Percentiles rank a stretch among this genome's conserved stretches.
Evolutionary conservation across 495 filamentous ascomycete species (phyloP).

Genomic region (Neurospora sp.): DNA sequence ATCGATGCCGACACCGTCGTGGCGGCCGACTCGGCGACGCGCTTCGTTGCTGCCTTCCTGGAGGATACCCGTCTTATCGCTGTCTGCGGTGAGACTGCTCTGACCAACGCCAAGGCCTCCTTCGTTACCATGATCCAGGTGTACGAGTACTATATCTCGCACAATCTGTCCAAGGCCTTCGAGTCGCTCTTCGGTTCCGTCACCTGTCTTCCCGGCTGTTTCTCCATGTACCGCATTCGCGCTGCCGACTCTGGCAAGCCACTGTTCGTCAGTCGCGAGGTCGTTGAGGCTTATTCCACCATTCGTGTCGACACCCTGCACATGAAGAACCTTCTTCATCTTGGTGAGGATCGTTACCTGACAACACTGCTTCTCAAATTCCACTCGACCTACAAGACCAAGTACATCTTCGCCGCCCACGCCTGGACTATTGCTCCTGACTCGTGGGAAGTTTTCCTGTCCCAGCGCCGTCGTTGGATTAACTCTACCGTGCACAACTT

Average conservation of each 20-base stretch:
- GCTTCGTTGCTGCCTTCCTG: slow-evolving; percentile 85
- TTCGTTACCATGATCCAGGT: slow-evolving; percentile 98
- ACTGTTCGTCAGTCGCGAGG: slow-evolving; percentile 84
- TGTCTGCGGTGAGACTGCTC: slow-evolving; percentile 86
- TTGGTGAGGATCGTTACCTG: slow-evolving; percentile 91
- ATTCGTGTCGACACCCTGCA: slow-evolving; percentile 96
- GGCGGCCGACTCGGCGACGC: slow-evolving; percentile 78
- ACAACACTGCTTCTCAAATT: slow-evolving; percentile 91
- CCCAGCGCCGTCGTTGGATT: slow-evolving; percentile 97
- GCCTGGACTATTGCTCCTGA: slow-evolving; percentile 96
- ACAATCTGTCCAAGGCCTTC: slow-evolving; percentile 97
- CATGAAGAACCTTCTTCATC: slow-evolving; percentile 95
- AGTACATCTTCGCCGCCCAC: slow-evolving; percentile 86
- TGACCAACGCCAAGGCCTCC: slow-evolving; percentile 87
- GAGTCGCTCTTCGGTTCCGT: slow-evolving; percentile 95
- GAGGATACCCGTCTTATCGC: slow-evolving; percentile 86
- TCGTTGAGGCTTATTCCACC: slow-evolving; percentile 76
- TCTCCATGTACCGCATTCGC: slow-evolving; percentile 95
- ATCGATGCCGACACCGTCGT: slow-evolving; percentile 98
- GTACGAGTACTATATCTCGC: slow-evolving; percentile 99
- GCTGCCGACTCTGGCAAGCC: slow-evolving; percentile 91
- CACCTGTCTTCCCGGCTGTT: slow-evolving; percentile 95
- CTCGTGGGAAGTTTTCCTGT: slow-evolving; percentile 87
- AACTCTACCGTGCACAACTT: slow-evolving; percentile 99
- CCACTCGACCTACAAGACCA: slow-evolving; percentile 92